Conservation (phyloP, 192 early-diverging fungal genomes). For the Chytriomyces hyalinus region DNA sequence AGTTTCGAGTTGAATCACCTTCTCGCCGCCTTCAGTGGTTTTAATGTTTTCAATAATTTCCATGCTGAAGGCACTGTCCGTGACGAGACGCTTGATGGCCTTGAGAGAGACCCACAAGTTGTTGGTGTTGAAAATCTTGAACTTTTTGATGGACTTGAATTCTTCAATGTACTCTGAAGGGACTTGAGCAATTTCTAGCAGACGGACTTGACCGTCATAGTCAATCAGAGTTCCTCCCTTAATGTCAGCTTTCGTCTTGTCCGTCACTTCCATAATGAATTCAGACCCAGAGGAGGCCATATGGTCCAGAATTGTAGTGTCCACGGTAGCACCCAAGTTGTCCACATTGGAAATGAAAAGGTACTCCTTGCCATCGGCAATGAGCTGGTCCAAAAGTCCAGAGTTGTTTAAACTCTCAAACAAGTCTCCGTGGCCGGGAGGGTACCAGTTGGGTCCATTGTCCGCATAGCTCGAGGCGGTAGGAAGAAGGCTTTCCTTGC, state of each 20-base stretch:
- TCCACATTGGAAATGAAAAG: conserved; percentile 99
- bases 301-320: conserved; percentile 88
- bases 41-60: conserved; percentile 99
- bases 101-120: conserved; percentile 60
- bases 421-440: conserved; percentile 98
- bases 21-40: conserved; percentile 89
- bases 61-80: conserved; percentile 76
- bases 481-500: conserved; percentile 90
- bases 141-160: conserved; percentile 99
- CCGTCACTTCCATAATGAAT: conserved; percentile 99
- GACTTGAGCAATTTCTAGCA: conserved; percentile 99
- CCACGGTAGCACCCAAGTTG: conserved; percentile 97
- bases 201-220: conserved; percentile 90
- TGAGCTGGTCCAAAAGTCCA: conserved; percentile 89
- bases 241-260: conserved; percentile 99
- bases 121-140: conserved; percentile 99
- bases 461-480: conserved; percentile 71
- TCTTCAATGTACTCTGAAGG: conserved; percentile 93
- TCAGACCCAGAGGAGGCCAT: conserved; percentile 86
- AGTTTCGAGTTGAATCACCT: conserved; percentile 98
- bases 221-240: conserved; percentile 99
- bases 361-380: conserved; percentile 97
- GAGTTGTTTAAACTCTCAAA: conserved; percentile 93
- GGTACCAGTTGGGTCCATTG: conserved; percentile 71
- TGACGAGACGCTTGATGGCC: conserved; percentile 75